Conservation (phyloP, 805 yeast genomes). For the Torulaspora indica region DNA sequence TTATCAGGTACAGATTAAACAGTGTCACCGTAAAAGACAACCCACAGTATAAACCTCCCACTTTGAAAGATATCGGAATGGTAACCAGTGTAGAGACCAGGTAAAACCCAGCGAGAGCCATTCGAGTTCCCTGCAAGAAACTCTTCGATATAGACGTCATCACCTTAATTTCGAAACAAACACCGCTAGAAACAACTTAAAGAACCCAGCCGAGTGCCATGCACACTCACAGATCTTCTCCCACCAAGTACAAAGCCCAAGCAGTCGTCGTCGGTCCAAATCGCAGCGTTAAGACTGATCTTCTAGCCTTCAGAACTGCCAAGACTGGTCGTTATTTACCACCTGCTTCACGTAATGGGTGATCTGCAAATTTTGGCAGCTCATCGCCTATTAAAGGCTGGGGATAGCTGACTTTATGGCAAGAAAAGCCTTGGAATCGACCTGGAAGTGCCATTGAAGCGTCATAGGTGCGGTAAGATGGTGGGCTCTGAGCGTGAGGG, state of each 20-base stretch:
- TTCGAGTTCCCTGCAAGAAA: conserved; percentile 26
- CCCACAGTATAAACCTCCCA: conserved; percentile 90
- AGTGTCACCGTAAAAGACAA: conserved; percentile 74
- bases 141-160: conserved; percentile 10
- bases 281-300: neutral
- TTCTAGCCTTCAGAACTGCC: neutral
- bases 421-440: neutral
- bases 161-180: neutral
- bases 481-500: neutral
- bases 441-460: neutral
- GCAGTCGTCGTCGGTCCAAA: neutral
- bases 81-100: conserved; percentile 67
- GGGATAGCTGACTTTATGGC: neutral
- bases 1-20: conserved; percentile 59
- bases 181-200: neutral
- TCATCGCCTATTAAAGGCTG: conserved; percentile 13
- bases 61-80: conserved; percentile 88
- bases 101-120: conserved; percentile 53
- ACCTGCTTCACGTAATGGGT: conserved; percentile 7
- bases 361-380: conserved; percentile 19
- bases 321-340: neutral
- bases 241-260: neutral
- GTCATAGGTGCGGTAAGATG: neutral
- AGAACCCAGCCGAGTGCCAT: neutral
- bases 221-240: neutral